Base-by-base conservation (phyloP, 805 yeast species). In the Sungouiella thailandica region DNA sequence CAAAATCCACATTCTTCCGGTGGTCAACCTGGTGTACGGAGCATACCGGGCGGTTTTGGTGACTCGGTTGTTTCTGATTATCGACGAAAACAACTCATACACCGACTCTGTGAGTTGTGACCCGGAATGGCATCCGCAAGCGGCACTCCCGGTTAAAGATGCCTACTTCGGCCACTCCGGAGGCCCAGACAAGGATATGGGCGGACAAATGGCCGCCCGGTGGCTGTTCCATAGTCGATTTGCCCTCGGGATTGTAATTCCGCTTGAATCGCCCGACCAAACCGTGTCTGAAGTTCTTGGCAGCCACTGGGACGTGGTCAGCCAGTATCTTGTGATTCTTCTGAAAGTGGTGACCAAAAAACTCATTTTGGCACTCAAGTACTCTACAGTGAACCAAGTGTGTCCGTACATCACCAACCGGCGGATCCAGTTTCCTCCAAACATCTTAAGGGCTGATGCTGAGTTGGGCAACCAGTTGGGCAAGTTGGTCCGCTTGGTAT, bases 291-390 rank as follows among this genome's bases (percentile, higher is more conserved):
- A 70, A 24, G 60, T 68, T 3, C 44, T 75, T 8, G 58, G 71
- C 17, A 65, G 67, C 40, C 70, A 72, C 43, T 75, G 80, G 80
- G 55, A 57, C 8, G 74, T 65, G 33, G 55, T 72, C 10, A 53
- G 70, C 9, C 65, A 58, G 32, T 67, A 58, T 25, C 39, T 72
- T 18, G 49, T 67, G 2, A 37, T 56, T 1, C 45, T 71, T 7
- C 76, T 73, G 44, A 57, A 55, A 28, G 32, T 56, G n/a, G 56
- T 70, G 10, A 48, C 57, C 18, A 52, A 62, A 35, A 70, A 68
- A 37, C 48, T 72, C 27, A 49, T 60, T 4, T 29, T 38, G n/a
- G 43, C 46, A 11, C 46, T 63, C 26, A 50, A 46, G 27, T 33
- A 35, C 15, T 43, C 52, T 18, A 31, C 46, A 5, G 34, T 35